A percentile compares a stretch with the other conserved stretches of the same genome.
phyloP scores from a whole-genome alignment of 768 basidiomycete genomes.

The Hygrophorus russula region DNA sequence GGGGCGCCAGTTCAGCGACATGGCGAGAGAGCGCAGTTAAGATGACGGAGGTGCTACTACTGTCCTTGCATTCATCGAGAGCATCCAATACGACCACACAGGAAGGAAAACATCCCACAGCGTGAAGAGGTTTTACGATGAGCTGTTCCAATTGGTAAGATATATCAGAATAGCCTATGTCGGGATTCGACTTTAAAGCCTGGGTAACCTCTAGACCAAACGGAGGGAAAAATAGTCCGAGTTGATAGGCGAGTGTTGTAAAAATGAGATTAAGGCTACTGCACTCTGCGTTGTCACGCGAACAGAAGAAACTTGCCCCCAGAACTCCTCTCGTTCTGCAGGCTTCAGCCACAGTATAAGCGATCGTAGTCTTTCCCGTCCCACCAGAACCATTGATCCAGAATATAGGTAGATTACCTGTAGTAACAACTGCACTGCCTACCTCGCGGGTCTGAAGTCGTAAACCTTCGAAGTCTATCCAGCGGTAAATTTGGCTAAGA shows the following conservation, averaged over 20 bases:
- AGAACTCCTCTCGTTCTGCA: conserved; percentile 11
- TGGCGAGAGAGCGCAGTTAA: not conserved
- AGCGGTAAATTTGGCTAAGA: not conserved
- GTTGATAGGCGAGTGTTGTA: conserved; percentile 20
- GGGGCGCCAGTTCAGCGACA: conserved; percentile 3
- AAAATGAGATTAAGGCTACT: conserved; percentile 15
- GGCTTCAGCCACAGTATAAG: conserved; percentile 14
- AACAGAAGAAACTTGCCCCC: conserved; percentile 26
- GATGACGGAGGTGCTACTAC: conserved; percentile 2
- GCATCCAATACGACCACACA: not conserved
- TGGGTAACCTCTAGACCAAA: conserved; percentile 3
- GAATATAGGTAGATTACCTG: not conserved
- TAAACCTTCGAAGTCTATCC: conserved; percentile 1
- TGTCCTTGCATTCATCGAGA: too few species aligned
- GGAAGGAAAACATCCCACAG: not conserved
- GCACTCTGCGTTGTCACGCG: conserved; percentile 15
- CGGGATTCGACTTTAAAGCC: conserved; percentile 9
- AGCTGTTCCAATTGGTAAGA: conserved; percentile 9
- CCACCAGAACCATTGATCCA: conserved; percentile 16
- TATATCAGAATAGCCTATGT: conserved; percentile 9
- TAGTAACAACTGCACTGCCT: not conserved
- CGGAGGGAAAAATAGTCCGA: conserved; percentile 8
- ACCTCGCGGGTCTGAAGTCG: not conserved
- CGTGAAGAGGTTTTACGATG: conserved; percentile 2
- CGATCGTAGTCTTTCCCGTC: conserved; percentile 17